phyloP scores from a whole-genome alignment of 2,329 filamentous ascomycete species.

The Venturia oleaginea region DNA sequence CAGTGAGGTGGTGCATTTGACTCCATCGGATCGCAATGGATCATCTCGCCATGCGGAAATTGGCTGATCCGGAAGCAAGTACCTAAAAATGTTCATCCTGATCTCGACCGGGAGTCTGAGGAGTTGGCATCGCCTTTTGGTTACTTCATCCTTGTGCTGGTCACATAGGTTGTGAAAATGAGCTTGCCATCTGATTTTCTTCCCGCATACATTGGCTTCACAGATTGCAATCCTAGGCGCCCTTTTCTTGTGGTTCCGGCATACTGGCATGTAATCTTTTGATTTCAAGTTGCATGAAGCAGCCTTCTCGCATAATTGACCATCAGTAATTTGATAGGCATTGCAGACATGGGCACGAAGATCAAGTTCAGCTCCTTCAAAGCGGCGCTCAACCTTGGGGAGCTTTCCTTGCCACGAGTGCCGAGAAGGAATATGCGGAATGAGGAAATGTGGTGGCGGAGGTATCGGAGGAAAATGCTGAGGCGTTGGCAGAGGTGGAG shows the following conservation, averaged over 20 bases:
- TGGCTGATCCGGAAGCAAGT: slow-evolving; percentile 11
- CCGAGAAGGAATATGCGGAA: background rate
- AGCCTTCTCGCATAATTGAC: background rate
- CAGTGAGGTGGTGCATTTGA: slow-evolving; percentile 2
- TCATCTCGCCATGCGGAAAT: slow-evolving; percentile 7
- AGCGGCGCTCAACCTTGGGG: background rate
- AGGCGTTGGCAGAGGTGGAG: background rate
- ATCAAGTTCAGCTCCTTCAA: background rate
- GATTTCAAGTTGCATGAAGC: background rate
- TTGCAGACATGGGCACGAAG: background rate
- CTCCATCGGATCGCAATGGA: slow-evolving; percentile 7
- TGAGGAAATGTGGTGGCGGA: background rate
- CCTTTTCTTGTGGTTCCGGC: slow-evolving; percentile 8
- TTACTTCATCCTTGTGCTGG: slow-evolving; percentile 1
- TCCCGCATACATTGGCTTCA: background rate
- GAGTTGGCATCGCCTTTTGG: slow-evolving; percentile 3
- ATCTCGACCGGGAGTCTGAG: slow-evolving; percentile 9
- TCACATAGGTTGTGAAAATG: slow-evolving; percentile 5
- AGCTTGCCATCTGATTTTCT: slow-evolving; percentile 6
- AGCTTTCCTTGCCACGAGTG: slow-evolving; percentile 5
- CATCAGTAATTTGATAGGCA: background rate
- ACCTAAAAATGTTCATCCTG: slow-evolving; percentile 7
- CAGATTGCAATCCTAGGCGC: background rate
- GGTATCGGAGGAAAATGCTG: background rate
- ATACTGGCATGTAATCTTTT: slow-evolving; percentile 3